Base-by-base conservation (phyloP, 78 protist species). In the Corallochytrium limacisporum region DNA sequence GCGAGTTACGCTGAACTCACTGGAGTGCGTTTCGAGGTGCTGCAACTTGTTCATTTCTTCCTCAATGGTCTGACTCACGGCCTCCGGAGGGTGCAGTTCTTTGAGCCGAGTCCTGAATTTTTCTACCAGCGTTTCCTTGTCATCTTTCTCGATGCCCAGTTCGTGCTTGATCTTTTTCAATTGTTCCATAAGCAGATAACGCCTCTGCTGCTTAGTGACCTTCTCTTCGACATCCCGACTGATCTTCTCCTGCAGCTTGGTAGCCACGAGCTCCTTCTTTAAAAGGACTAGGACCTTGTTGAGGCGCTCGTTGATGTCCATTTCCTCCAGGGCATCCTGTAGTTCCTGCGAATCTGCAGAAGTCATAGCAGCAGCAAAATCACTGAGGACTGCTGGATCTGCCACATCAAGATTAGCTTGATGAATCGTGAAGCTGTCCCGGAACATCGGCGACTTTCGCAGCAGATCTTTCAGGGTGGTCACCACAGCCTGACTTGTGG, bases 1-100 rank as follows among this genome's bases (percentile, higher is more conserved):
- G 42, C 95, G 81, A 12, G 94, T 69, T n/a, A 81, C 74, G 59
- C 38, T 63, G 44, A 77, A 90, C 47, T 93, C 98, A 16, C 80
- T 49, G n/a, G 91, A 79, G 3, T 69, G 20, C 31, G 69, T 22
- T 26, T 91, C 91, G 20, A 79, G 56, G 18, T 20, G 1, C 9
- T 6, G 1, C 24, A 88, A 42, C 40, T 81, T 80, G 38, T 18
- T 39, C 35, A 81, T 4, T 53, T 86, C 83, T 51, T 80, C 84
- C 20, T 82, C 66, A 28, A 82, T 74, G n/a, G 40, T 47, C 35
- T 61, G 15, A 42, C 49, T 13, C 32, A 54, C 77, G 16, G 40
- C 43, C 15, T 65, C 81, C 36, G 78, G 63, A 1, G 81, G 37
- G 7, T 1, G n/a, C 6, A 74, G 40, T 8, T 9, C 26, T 0